Base-by-base conservation (phyloP, 257 asterid genomes). In the Primulina tabacum region DNA sequence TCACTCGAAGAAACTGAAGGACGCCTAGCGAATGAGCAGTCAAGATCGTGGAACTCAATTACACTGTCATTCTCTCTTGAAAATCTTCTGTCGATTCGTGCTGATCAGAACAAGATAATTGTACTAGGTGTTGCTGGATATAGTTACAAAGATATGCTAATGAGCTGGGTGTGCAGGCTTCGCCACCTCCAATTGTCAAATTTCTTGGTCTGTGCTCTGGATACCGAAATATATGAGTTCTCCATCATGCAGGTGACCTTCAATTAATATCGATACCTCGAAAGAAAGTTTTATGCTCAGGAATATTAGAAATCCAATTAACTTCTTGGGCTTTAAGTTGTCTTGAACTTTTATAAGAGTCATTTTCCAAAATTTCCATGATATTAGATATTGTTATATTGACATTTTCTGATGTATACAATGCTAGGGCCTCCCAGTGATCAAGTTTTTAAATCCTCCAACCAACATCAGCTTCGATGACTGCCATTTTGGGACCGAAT, bases 101-200 rank as follows among this genome's bases (percentile, higher is more conserved):
- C 94, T 68, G 91, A 86, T 78, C 70, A 74, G 82, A 84, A 89
- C 65, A 89, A 79, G 82, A 86, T 90, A 14, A 74, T 94, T 75
- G 78, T 87, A 35, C 86, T 94, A 65, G 97, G 96, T 43, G 71
- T 94, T 82, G 97, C 95, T 72, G 97, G 97, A 68, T 80, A 82
- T 73, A 94, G 89, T 69, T 94, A 94, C 73, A 87, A 89, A 80
- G 97, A 94, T 74, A 87, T 91, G 96, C 80, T 90, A 57, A 93
- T 93, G 99, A 93, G 97, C 77, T 93, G 99, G 99, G 87, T 82
- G 5, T 93, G 99, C 82, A 82, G 92, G 78, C 83, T 87, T 43
- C 82, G 81, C 50, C 84, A 69, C 72, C 96, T 93, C 37, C 80
- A 74, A 78, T 74, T 93, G 12, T 74, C 68, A 4, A 90, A 90